phyloP scores from a whole-genome alignment of 2,329 filamentous ascomycete species.

The Trichoderma afroharzianum region DNA sequence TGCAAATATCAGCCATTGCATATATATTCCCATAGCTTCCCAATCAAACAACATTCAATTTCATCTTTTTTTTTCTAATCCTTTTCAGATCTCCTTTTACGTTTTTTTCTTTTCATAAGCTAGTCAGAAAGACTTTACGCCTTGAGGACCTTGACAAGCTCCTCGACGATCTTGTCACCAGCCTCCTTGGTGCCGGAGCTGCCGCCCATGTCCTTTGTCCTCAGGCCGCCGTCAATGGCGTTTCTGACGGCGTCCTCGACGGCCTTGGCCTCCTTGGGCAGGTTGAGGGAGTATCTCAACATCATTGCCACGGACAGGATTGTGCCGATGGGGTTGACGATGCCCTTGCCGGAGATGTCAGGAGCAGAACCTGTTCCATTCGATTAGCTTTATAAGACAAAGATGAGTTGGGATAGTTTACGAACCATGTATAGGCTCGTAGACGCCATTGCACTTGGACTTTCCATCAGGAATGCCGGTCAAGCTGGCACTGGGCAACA shows the following conservation, averaged over 20 bases:
- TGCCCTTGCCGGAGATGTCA: conserved; percentile 86
- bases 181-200: conserved; percentile 64
- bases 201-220: conserved; percentile 84
- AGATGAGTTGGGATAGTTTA: not conserved
- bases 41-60: not conserved
- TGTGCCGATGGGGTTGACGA: conserved; percentile 89
- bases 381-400: not conserved
- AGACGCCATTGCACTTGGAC: conserved; percentile 85
- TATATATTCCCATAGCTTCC: not conserved
- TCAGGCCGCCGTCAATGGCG: conserved; percentile 73
- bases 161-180: conserved; percentile 71
- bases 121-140: conserved; percentile 20
- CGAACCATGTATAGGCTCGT: conserved; percentile 92
- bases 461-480: conserved; percentile 83
- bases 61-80: not conserved
- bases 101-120: not conserved
- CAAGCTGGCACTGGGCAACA: conserved; percentile 84
- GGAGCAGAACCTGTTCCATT: conserved; percentile 68
- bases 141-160: conserved; percentile 68
- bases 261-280: conserved; percentile 70
- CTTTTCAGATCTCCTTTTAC: not conserved
- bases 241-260: conserved; percentile 78
- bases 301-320: conserved; percentile 94
- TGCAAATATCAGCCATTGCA: not conserved
- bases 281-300: conserved; percentile 84